Evolutionary conservation across 495 filamentous ascomycete species (phyloP).

Genomic region (Annulohypoxylon bovei): DNA sequence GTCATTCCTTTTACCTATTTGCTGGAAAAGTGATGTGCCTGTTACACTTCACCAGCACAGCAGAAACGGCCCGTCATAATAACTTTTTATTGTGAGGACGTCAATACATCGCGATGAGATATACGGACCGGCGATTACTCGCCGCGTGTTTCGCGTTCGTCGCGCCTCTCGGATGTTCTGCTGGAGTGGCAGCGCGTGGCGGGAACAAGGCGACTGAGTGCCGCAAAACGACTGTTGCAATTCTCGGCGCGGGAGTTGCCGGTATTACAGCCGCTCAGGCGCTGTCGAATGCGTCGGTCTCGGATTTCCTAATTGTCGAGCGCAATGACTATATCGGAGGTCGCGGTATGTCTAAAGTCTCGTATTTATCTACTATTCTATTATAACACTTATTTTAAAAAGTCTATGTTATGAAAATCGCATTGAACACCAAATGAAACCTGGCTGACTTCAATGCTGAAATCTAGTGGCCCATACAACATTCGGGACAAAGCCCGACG

Average conservation of each 20-base stretch:
- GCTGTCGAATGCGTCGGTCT: slow-evolving; percentile 68
- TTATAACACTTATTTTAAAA: slow-evolving; percentile 47
- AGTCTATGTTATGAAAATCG: neutral
- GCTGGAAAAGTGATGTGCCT: neutral
- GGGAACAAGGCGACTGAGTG: slow-evolving; percentile 23
- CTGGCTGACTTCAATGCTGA: slow-evolving; percentile 13
- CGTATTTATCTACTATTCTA: neutral
- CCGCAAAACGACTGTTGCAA: slow-evolving; percentile 55
- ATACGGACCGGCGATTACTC: slow-evolving; percentile 6
- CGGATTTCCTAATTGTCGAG: slow-evolving; percentile 77
- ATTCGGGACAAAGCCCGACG: slow-evolving; percentile 65
- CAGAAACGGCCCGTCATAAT: neutral
- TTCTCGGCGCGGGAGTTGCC: slow-evolving; percentile 68
- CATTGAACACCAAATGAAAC: neutral
- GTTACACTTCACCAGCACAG: neutral
- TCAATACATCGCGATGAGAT: slow-evolving; percentile 26
- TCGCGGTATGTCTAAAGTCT: slow-evolving; percentile 45
- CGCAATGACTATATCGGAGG: slow-evolving; percentile 72
- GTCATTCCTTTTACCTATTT: neutral
- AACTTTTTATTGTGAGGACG: neutral
- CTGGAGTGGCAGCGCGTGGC: slow-evolving; percentile 4
- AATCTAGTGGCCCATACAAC: slow-evolving; percentile 55
- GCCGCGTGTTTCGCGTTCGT: slow-evolving; percentile 30
- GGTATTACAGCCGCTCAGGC: slow-evolving; percentile 80
- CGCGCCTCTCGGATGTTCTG: slow-evolving; percentile 17